phyloP scores from a whole-genome alignment of 2,329 filamentous ascomycete species.

The Colletotrichum sp. region DNA sequence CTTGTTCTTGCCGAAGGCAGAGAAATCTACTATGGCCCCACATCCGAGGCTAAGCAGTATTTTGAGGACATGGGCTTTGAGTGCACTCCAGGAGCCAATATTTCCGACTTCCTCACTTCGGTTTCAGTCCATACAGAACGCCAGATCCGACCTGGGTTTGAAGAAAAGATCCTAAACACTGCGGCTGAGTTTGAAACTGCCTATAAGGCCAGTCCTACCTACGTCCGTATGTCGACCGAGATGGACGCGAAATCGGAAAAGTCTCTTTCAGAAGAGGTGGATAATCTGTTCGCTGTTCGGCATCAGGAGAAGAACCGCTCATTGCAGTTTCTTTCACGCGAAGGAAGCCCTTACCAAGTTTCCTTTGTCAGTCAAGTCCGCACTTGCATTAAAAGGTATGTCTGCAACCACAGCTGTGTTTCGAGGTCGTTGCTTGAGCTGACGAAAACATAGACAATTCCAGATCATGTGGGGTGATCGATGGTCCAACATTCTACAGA shows the following conservation, averaged over 20 bases:
- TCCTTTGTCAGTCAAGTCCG: conserved; percentile 52
- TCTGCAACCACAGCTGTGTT: neutral
- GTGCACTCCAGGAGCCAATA: conserved; percentile 70
- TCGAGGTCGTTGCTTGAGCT: neutral
- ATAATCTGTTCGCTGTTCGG: neutral
- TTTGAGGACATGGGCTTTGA: conserved; percentile 73
- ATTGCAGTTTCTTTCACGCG: neutral
- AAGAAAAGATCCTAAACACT: conserved; percentile 71
- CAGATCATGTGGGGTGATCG: conserved; percentile 58
- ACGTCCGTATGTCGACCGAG: conserved; percentile 47
- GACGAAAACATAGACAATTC: conserved; percentile 46
- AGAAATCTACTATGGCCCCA: conserved; percentile 76
- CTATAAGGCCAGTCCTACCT: conserved; percentile 44
- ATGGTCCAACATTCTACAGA: conserved; percentile 48
- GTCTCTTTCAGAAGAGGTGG: neutral
- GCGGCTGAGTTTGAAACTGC: conserved; percentile 63
- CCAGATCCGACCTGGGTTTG: conserved; percentile 68
- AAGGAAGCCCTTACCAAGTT: conserved; percentile 41
- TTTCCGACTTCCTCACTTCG: conserved; percentile 71
- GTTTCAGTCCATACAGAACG: conserved; percentile 77
- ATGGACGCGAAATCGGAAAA: conserved; percentile 34
- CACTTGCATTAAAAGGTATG: conserved; percentile 29
- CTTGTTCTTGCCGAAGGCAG: conserved; percentile 77
- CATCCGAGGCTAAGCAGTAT: conserved; percentile 62
- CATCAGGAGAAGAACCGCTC: neutral